Base-by-base conservation (phyloP, 2,329 filamentous ascomycete genomes). In the Botryotinia globosa region DNA sequence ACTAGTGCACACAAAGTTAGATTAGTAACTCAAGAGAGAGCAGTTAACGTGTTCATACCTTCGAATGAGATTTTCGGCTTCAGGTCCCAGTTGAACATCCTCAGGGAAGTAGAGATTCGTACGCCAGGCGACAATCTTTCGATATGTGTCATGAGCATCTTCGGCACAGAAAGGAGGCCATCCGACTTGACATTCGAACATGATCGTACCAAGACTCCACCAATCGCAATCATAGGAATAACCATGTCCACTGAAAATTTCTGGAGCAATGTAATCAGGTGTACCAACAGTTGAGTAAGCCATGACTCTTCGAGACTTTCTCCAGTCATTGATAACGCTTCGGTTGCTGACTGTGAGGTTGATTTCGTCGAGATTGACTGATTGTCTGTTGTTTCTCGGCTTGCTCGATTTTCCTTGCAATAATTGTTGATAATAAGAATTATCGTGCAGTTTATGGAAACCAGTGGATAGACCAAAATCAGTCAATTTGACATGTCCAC, bases 121-220 rank as follows among this genome's bases (percentile, higher is more conserved):
- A 72, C 93, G 91, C 96, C 96, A 99, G 84, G 98, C 97, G 79
- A 99, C 94, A 82, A 99, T 99, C 88, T 99, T 99, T 77, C 95
- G 92, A 84, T 99, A 99, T 1, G 96, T 98, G 82, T 98, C 96
- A 81, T 97, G 95, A 74, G 94, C 93, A 81, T 98, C 95, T 82
- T 99, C 96, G 32, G 96, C 95, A 82, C 96, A 99, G 88, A 99
- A 99, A 44, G 96, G 96, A 72, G 96, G 96, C 96, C 96, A 99
- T 79, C 96, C 96, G 74, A 99, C 94, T 77, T 99, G 87, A 83
- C 96, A 99, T 83, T 99, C 96, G 80, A 98, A 99, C 96, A 99
- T 98, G 84, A 99, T 99, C 62, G 96, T 98, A 70, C 96, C 96
- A 67, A 99, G 88, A 34, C 93, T 97, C 96, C 96, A 99, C 96